Evolutionary conservation across 306 rosid species (phyloP).

Genomic region (Senna siamea): DNA sequence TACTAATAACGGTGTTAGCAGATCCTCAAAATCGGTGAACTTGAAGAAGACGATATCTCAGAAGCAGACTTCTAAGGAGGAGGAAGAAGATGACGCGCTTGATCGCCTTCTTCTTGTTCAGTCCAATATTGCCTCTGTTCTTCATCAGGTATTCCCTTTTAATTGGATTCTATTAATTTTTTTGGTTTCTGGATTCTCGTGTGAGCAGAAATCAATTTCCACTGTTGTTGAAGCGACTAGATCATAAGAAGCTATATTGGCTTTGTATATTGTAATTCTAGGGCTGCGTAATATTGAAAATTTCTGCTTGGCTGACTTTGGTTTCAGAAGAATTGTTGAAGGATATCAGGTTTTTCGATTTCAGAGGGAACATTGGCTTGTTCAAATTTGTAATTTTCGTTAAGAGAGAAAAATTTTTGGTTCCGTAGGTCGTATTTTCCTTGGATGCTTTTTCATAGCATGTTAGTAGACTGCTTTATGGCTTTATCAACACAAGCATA

Average conservation of each 20-base stretch:
- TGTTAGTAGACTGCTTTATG: not conserved
- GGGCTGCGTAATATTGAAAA: not conserved
- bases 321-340: not conserved
- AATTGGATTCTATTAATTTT: not conserved
- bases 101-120: conserved; percentile 61
- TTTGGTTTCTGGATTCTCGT: not conserved
- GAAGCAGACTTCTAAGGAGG: conserved; percentile 31
- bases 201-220: not conserved
- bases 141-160: conserved; percentile 55
- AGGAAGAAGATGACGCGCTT: conserved; percentile 21
- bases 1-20: conserved; percentile 43
- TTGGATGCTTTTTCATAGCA: not conserved
- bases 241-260: not conserved
- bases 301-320: not conserved
- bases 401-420: not conserved
- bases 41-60: conserved; percentile 28
- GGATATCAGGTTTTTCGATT: not conserved
- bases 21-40: conserved; percentile 27
- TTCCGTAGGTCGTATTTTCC: not conserved
- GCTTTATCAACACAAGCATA: not conserved
- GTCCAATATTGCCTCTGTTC: conserved; percentile 64
- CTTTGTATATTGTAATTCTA: not conserved
- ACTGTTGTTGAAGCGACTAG: not conserved
- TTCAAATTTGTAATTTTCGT: not conserved
- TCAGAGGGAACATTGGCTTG: too few species aligned